Conservation (phyloP, 805 yeast species). For the Lipomyces lipofer region DNA sequence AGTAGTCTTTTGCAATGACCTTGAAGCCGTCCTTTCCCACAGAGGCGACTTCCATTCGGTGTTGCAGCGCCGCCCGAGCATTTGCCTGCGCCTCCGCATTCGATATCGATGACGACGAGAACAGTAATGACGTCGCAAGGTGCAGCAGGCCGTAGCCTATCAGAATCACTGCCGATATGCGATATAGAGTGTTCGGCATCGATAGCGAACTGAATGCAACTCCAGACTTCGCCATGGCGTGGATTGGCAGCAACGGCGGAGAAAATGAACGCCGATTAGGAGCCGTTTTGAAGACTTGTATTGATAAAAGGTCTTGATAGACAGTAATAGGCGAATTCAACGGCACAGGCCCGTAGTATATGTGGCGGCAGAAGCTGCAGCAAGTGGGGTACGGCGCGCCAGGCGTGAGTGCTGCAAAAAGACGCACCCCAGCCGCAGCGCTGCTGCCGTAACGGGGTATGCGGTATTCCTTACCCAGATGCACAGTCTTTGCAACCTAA, state of each 20-base stretch:
- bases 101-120: constrained; percentile 15
- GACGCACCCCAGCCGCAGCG: too few relatives aligned
- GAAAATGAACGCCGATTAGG: background rate
- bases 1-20: constrained; percentile 12
- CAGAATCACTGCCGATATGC: constrained; percentile 23
- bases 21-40: constrained; percentile 28
- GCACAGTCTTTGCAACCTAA: too few relatives aligned
- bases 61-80: constrained; percentile 23
- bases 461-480: too few relatives aligned
- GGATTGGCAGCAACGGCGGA: constrained; percentile 7
- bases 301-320: background rate
- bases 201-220: constrained; percentile 20
- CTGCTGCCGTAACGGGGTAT: too few relatives aligned
- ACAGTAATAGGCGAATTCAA: too few relatives aligned
- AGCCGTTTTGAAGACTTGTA: background rate
- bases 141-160: constrained; percentile 23
- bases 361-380: too few relatives aligned
- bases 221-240: constrained; percentile 17
- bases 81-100: constrained; percentile 26
- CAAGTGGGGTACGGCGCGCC: too few relatives aligned
- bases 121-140: constrained; percentile 6
- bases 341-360: too few relatives aligned
- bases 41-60: constrained; percentile 19
- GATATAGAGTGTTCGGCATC: constrained; percentile 25
- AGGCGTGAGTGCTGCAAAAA: too few relatives aligned